Percentiles rank a stretch among this genome's conserved stretches.
Conservation (phyloP, 169 alveolate species). For the Cytauxzoon felis region DNA sequence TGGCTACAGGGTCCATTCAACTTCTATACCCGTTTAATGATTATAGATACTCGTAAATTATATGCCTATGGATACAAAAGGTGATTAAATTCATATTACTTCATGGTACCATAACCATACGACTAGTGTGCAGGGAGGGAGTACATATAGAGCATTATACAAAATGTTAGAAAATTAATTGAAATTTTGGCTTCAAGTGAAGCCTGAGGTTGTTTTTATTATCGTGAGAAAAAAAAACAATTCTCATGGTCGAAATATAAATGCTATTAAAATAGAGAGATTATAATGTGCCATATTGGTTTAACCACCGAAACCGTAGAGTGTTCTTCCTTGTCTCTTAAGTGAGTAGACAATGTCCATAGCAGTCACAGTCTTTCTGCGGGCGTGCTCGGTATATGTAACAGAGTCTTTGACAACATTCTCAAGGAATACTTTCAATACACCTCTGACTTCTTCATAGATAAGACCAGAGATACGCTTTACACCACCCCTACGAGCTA, state of each 20-base stretch:
- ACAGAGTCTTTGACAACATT: conserved; percentile 98
- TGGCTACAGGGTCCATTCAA: too few species aligned
- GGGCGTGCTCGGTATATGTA: conserved; percentile 99
- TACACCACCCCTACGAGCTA: conserved; percentile 99
- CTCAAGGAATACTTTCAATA: conserved; percentile 96
- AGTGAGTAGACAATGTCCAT: conserved; percentile 98
- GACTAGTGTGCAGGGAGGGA: too few species aligned
- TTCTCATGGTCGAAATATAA: conserved; percentile 35
- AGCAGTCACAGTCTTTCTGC: conserved; percentile 99
- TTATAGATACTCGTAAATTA: too few species aligned
- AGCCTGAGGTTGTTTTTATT: conserved; percentile 38
- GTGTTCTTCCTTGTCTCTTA: conserved; percentile 99
- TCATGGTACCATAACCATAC: too few species aligned
- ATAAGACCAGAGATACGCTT: conserved; percentile 98
- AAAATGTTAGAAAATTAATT: too few species aligned
- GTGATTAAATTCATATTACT: too few species aligned
- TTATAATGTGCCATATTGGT: neutral
- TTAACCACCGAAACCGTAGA: conserved; percentile 99
- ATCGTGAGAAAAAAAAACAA: conserved; percentile 36
- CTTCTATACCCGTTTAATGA: too few species aligned
- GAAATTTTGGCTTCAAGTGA: conserved; percentile 65
- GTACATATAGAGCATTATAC: too few species aligned
- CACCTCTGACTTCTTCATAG: conserved; percentile 98
- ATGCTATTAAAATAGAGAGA: neutral
- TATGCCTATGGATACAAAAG: too few species aligned